These are phyloP conservation scores for Trichoderma reesei DNA, from an alignment of 495 filamentous ascomycete genomes.

Conservation along the genomic window DNA sequence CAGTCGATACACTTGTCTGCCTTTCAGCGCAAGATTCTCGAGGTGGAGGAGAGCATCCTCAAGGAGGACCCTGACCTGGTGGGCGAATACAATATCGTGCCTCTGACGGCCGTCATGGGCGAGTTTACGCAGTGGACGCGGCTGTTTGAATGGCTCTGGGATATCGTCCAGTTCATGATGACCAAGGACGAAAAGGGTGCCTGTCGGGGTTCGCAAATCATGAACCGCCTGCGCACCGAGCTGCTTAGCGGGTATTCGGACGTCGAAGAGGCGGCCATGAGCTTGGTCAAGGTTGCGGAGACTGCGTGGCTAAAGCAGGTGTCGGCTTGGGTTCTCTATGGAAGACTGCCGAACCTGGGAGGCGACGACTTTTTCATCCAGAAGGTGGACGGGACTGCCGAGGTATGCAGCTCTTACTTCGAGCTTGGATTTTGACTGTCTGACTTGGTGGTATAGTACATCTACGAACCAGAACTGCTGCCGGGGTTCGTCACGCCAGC, in stretches of 20 bases:
- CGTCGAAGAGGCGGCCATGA: constrained; percentile 61
- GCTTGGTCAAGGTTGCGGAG: constrained; percentile 69
- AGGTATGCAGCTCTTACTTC: constrained; percentile 15
- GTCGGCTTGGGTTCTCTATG: constrained; percentile 83
- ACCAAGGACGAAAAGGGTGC: constrained; percentile 17
- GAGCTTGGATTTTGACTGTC: not conserved
- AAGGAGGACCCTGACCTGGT: constrained; percentile 60
- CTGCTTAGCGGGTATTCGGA: constrained; percentile 83
- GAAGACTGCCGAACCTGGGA: constrained; percentile 63
- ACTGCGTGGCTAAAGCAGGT: constrained; percentile 84
- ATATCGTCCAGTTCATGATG: constrained; percentile 56
- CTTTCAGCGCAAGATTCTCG: constrained; percentile 74
- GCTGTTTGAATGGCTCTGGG: constrained; percentile 77
- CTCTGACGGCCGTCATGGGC: constrained; percentile 70
- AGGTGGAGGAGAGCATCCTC: constrained; percentile 72
- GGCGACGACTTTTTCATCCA: constrained; percentile 76
- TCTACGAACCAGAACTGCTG: constrained; percentile 39
- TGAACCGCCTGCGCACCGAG: constrained; percentile 62
- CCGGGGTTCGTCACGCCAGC: constrained; percentile 68
- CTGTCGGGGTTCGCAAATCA: constrained; percentile 57
- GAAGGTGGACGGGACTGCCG: constrained; percentile 26
- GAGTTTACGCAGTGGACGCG: constrained; percentile 80
- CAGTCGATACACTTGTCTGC: constrained; percentile 58
- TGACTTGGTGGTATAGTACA: constrained; percentile 18
- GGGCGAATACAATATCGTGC: constrained; percentile 86